Evolutionary conservation across 2,329 filamentous ascomycete genomes (phyloP), one percentile per base, ranked within the genome.

Genomic region (Gnomoniopsis sp.): DNA sequence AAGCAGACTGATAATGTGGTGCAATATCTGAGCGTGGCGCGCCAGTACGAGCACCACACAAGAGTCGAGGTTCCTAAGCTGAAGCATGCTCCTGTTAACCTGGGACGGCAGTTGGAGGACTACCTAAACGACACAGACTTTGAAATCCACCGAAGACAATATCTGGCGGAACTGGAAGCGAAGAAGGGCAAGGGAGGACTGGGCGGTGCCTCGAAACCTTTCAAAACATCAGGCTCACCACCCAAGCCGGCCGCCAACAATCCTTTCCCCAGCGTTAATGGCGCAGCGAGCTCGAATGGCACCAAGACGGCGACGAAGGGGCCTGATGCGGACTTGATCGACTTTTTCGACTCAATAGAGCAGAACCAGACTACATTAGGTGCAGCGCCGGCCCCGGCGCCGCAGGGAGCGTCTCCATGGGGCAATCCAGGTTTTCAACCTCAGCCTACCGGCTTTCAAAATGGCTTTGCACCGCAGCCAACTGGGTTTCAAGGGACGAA

Each of bases 81-180:
- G 65, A 98, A 97, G 77, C 95, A 99, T 71, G 95, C 95, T 6
- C 96, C 95, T 1, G 93, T 96, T 1, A 96, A 95, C 69, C 76
- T 99, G 54, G 90, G 91, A 17, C 88, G 88, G 26, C 91, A 96
- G 57, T 81, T 99, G 26, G 92, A 98, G 71, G 95, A 99, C 66
- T 98, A 99, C 70, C 78, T 99, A 49, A 88, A 93, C 63, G 95
- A 99, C 68, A 87, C 91, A 3, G 95, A 99, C 72, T 99, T 99
- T 68, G 95, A 99, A 67, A 83, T 93, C 57, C 95, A 98, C 67
- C 84, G 95, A 62, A 82, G 92, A 66, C 95, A 99, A 71, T 99
- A 96, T 69, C 77, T 98, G 53, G 90, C 91, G 1, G 91, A 96
- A 69, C 88, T 93, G 69, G 89, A 93, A 58, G 89, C 88, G 15